Evolutionary conservation across 2,329 filamentous ascomycete genomes (phyloP).

Genomic region (Niveomyces coronatus): DNA sequence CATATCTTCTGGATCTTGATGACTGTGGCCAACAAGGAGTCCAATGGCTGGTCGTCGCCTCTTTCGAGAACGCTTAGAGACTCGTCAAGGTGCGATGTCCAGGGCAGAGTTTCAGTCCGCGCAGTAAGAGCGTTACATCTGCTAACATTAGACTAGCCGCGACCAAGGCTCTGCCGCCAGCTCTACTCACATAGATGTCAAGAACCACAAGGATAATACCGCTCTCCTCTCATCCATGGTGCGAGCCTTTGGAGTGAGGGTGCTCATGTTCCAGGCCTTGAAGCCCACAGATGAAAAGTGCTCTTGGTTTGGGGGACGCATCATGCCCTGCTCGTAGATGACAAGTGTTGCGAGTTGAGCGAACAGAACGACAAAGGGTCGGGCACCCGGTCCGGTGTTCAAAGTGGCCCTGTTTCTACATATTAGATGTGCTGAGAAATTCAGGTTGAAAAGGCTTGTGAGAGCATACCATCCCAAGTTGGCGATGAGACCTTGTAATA

Average conservation of each 20-base stretch:
- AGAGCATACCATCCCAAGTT: constrained; percentile 33
- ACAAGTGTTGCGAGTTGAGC: constrained; percentile 32
- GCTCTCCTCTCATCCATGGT: constrained; percentile 41
- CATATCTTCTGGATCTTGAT: constrained; percentile 28
- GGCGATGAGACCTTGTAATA: constrained; percentile 39
- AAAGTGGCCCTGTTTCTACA: constrained; percentile 24
- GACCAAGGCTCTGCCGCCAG: constrained; percentile 1
- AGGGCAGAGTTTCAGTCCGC: constrained; percentile 40
- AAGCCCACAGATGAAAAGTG: constrained; percentile 26
- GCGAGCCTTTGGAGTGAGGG: constrained; percentile 21
- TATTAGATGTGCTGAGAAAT: constrained; percentile 6
- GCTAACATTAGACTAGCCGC: constrained; percentile 11
- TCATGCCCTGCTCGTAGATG: constrained; percentile 36
- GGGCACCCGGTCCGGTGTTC: constrained; percentile 25
- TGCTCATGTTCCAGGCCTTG: constrained; percentile 22
- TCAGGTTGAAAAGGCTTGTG: too few relatives aligned
- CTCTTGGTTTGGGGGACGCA: constrained; percentile 26
- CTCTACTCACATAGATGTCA: constrained; percentile 25
- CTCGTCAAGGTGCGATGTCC: constrained; percentile 50
- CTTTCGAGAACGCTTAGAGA: constrained; percentile 36
- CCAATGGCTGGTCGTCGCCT: constrained; percentile 35
- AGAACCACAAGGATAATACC: constrained; percentile 35
- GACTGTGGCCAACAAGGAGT: constrained; percentile 33
- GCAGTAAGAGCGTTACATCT: constrained; percentile 31
- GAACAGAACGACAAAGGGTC: constrained; percentile 34